These are phyloP conservation scores for Neofusicoccum laricinum DNA, from an alignment of 2,329 filamentous ascomycete genomes.

Conservation along the genomic window DNA sequence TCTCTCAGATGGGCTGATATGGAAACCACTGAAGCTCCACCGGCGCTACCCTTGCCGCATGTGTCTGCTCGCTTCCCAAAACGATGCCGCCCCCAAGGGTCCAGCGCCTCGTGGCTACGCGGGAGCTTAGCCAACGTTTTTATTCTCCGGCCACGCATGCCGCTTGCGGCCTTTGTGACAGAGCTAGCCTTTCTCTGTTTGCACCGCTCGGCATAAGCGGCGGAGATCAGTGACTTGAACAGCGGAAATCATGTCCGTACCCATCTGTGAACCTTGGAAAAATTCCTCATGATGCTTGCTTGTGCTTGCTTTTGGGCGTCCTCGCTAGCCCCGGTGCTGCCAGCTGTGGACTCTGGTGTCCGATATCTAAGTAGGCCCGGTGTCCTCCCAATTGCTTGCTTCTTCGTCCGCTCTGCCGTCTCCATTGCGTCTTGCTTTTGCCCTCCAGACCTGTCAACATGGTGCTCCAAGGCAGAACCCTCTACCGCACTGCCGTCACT, in stretches of 20 bases:
- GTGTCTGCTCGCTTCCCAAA: neutral
- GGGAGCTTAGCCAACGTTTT: neutral
- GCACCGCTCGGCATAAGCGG: neutral
- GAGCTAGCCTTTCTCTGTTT: constrained; percentile 1
- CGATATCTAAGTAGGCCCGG: constrained; percentile 8
- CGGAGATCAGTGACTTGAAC: neutral
- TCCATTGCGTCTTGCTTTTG: neutral
- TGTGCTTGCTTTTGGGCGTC: neutral
- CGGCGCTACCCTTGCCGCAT: neutral
- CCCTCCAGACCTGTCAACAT: neutral
- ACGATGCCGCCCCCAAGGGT: constrained; percentile 1
- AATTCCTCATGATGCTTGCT: neutral
- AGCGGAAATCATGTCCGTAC: neutral
- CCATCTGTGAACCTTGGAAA: neutral
- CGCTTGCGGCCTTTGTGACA: neutral
- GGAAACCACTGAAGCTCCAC: neutral
- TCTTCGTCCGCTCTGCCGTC: neutral
- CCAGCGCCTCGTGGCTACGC: neutral
- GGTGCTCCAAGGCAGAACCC: constrained; percentile 11
- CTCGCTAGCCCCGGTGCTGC: neutral
- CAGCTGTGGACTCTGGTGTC: neutral
- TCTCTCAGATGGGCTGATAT: neutral
- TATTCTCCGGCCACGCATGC: neutral
- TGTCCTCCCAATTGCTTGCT: neutral
- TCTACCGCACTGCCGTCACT: constrained; percentile 15